A percentile compares a stretch with the other conserved stretches of the same genome.
Conservation (phyloP, 2,329 filamentous ascomycete genomes). For the Colletotrichum noveboracense region DNA sequence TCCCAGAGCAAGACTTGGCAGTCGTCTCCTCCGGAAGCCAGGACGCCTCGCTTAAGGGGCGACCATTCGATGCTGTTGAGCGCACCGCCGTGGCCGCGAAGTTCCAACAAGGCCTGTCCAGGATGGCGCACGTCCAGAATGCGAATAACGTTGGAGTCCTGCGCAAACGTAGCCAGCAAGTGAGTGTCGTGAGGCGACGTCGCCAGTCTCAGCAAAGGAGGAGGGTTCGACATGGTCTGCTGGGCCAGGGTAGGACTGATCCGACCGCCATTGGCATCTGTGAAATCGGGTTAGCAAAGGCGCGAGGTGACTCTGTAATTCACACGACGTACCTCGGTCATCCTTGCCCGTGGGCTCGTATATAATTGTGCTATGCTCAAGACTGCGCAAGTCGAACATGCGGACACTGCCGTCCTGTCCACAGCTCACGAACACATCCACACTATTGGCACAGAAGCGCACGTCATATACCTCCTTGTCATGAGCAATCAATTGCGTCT, state of each 20-base stretch:
- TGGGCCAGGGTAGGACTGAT: constrained; percentile 78
- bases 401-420: constrained; percentile 96
- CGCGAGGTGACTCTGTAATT: background rate
- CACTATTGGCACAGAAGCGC: constrained; percentile 94
- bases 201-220: constrained; percentile 79
- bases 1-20: constrained; percentile 94
- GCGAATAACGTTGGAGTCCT: constrained; percentile 89
- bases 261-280: constrained; percentile 63
- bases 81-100: constrained; percentile 83
- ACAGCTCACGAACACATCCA: constrained; percentile 98
- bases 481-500: constrained; percentile 97
- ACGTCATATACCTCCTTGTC: constrained; percentile 99
- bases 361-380: constrained; percentile 98
- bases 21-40: constrained; percentile 92
- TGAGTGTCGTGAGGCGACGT: constrained; percentile 96
- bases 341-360: constrained; percentile 95
- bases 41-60: constrained; percentile 80
- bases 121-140: constrained; percentile 97
- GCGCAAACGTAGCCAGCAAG: constrained; percentile 94
- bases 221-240: constrained; percentile 78
- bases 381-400: constrained; percentile 96
- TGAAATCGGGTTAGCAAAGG: background rate
- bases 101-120: constrained; percentile 90
- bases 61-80: constrained; percentile 98
- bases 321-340: constrained; percentile 60